Evolutionary conservation across 495 filamentous ascomycete genomes (phyloP), one percentile per base, ranked within the genome.

Genomic region (Penicillium ucsense): DNA sequence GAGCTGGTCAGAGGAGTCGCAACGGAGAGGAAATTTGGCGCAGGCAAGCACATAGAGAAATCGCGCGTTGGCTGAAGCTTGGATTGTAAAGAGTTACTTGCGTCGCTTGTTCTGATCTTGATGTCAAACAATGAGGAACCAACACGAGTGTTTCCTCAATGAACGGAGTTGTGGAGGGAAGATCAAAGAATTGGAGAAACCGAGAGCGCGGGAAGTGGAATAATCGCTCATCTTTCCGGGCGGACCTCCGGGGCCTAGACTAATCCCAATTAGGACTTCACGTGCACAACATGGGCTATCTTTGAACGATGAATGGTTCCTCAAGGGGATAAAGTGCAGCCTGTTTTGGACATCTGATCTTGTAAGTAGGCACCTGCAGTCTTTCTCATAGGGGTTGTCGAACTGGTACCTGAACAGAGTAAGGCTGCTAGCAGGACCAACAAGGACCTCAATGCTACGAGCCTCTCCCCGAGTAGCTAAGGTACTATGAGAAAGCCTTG

Each of bases 1-100:
- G 10, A 63, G 62, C 61, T 63, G 61, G 61, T 56, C 45, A 62
- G 52, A 55, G 50, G 50, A 45, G 55, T 61, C 42, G 63, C 57
- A 61, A 58, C 61, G 52, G 61, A 62, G 41, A 60, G 66, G 40
- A 60, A 67, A 38, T 55, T 55, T 43, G 64, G 56, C 55, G 57
- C 63, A 67, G 63, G 62, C 45, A 59, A 60, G 57, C 57, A 65
- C 59, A 68, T 72, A 68, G 63, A 68, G 62, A 62, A 67, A 43
- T 43, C 41, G 41, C 41, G 41, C 29, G 8, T 30, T 31, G 39
- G 39, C 31, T 41, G 39, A 41, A 20, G 20, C 20, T 20, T 20
- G 20, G 20, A 20, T 20, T 20, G 20, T 20, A 20, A 20, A 20
- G 20, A 20, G 20, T 20, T 20, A 20, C 20, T 20, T 20, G 20